These are phyloP conservation scores for Apiotrichum brassicae DNA, from an alignment of 1,284 basidiomycete genomes.

Conservation along the genomic window DNA sequence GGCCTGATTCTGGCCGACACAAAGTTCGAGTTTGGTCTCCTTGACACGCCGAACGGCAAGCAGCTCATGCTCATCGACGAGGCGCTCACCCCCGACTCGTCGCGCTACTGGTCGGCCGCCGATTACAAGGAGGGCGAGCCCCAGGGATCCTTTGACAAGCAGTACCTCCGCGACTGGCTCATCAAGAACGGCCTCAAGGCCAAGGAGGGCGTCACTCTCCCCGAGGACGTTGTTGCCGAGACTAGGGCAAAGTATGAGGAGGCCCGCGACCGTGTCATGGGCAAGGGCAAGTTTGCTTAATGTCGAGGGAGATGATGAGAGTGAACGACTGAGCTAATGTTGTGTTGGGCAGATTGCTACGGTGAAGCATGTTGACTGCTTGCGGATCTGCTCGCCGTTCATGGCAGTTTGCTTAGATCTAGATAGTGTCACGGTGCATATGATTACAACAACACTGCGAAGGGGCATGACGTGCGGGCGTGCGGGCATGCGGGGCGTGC, in stretches of 20 bases:
- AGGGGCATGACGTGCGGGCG: no score
- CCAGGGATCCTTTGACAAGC: conserved; percentile 94
- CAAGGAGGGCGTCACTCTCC: conserved; percentile 68
- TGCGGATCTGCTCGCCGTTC: no score
- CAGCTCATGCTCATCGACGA: conserved; percentile 88
- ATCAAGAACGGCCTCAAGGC: conserved; percentile 64
- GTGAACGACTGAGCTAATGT: no score
- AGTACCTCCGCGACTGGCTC: conserved; percentile 90
- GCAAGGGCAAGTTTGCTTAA: conserved; percentile 31
- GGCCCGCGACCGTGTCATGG: conserved; percentile 63
- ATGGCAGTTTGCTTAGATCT: neutral
- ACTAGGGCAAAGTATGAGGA: conserved; percentile 73
- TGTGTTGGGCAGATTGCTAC: no score
- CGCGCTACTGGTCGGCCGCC: conserved; percentile 85
- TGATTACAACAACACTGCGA: neutral
- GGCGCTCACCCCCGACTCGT: conserved; percentile 92
- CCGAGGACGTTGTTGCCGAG: conserved; percentile 65
- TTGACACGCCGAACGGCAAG: conserved; percentile 47
- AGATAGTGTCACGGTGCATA: neutral
- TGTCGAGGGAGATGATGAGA: neutral
- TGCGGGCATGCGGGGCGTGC: no score
- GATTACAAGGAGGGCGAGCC: conserved; percentile 67
- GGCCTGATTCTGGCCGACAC: conserved; percentile 97
- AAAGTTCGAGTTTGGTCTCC: conserved; percentile 80
- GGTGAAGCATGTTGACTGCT: no score